Conservation (phyloP, 2,329 filamentous ascomycete species). For the Botrytis hyacinthi region DNA sequence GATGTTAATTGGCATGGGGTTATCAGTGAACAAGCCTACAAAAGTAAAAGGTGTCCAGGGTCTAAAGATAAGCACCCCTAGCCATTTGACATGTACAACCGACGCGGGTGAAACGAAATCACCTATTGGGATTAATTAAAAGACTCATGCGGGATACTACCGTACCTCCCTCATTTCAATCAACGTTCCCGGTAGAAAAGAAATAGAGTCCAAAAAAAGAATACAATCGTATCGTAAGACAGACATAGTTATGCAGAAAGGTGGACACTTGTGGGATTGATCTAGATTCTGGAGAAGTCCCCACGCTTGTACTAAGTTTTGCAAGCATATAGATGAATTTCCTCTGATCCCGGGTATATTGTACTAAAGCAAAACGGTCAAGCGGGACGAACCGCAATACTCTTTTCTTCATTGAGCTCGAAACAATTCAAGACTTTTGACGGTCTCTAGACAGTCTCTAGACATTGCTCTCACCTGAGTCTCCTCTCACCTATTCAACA, state of each 20-base stretch:
- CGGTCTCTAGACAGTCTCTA: background rate
- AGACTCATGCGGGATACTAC: background rate
- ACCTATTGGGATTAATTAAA: conserved; percentile 3
- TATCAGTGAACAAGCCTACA: conserved; percentile 14
- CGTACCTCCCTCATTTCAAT: background rate
- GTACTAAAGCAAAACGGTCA: conserved; percentile 5
- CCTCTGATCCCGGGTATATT: background rate
- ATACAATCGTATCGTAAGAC: background rate
- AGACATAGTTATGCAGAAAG: conserved; percentile 4
- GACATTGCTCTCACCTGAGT: background rate
- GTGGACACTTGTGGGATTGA: conserved; percentile 4
- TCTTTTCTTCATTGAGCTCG: background rate
- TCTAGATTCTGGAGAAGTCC: background rate
- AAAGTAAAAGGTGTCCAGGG: conserved; percentile 12
- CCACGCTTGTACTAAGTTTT: conserved; percentile 2
- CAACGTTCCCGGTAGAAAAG: background rate
- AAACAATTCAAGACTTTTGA: background rate
- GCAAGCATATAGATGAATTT: background rate
- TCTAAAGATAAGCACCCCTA: conserved; percentile 17
- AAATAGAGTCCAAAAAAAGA: background rate
- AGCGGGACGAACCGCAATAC: conserved; percentile 10
- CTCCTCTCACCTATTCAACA: background rate
- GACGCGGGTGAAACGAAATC: conserved; percentile 16
- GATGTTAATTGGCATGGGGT: background rate
- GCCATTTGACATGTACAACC: conserved; percentile 10